Percentiles rank a stretch among this genome's conserved stretches.
Conservation (phyloP, 2,329 filamentous ascomycete species). For the Epichloe uncinata region DNA sequence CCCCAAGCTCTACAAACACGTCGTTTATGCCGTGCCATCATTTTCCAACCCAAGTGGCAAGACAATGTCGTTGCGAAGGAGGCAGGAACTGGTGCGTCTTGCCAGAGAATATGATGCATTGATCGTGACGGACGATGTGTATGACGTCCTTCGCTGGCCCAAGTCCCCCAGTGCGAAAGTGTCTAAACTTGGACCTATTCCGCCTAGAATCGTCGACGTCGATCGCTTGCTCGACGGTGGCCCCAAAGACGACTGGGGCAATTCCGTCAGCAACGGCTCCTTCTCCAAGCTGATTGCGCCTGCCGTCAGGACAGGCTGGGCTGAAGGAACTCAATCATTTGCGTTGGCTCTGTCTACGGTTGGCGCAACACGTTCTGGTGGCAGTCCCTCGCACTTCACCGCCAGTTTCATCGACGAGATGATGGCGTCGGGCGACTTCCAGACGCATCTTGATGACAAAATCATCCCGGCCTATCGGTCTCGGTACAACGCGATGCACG, state of each 20-base stretch:
- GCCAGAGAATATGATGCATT: constrained; percentile 70
- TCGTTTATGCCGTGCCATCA: constrained; percentile 81
- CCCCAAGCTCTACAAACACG: constrained; percentile 65
- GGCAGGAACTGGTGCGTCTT: constrained; percentile 57
- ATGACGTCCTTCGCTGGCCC: constrained; percentile 81
- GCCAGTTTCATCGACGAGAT: constrained; percentile 8
- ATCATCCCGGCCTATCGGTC: constrained; percentile 11
- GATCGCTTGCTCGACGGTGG: constrained; percentile 1
- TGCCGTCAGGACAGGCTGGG: constrained; percentile 78
- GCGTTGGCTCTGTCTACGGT: constrained; percentile 37
- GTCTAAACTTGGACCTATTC: constrained; percentile 64
- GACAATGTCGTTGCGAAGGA: constrained; percentile 59
- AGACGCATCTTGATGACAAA: constrained; percentile 9
- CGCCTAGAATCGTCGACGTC: constrained; percentile 2
- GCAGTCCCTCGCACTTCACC: constrained; percentile 27
- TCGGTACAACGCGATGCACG: constrained; percentile 9
- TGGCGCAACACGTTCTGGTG: constrained; percentile 41
- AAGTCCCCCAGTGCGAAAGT: constrained; percentile 35
- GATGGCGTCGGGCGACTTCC: constrained; percentile 8
- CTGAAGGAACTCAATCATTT: constrained; percentile 51
- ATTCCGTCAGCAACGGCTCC: constrained; percentile 73
- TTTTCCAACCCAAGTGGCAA: constrained; percentile 81
- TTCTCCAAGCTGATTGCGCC: constrained; percentile 83
- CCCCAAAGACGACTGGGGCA: constrained; percentile 46
- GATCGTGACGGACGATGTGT: constrained; percentile 83